Evolutionary conservation across 2,329 filamentous ascomycete genomes (phyloP), one percentile per base, ranked within the genome.

Genomic region (Diplodia intermedia): DNA sequence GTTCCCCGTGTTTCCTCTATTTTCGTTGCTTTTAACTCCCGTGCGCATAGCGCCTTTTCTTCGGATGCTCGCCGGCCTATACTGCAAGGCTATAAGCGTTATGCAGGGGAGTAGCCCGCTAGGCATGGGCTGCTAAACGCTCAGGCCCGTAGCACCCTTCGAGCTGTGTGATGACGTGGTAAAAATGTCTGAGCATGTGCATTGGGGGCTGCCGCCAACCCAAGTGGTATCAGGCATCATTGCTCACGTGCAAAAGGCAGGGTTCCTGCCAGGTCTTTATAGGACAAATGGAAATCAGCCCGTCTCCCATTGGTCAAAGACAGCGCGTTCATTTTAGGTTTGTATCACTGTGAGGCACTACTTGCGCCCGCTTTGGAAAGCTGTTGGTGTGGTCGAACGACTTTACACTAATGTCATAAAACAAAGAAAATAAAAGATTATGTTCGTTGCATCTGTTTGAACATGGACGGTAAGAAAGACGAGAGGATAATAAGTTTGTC

Each of bases 231-330:
- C 26, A 60, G 40, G 23, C 56, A 47, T 14, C 23, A 60, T 23
- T 31, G 43, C 55, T 26, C 38, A 57, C 55, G 20, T 15, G n/a
- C 55, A n/a, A 57, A 57, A 33, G 12, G 55, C n/a, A 57, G 33
- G 18, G 8, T 26, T 15, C 14, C 15, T 60, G 33, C n/a, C 33
- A 26, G 26, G 26, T 26, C 26, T 26, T 26, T 38, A 40, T 57
- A 40, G n/a, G 12, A 26, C 4, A n/a, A 8, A 33, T 47, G 26
- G 43, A 20, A 7, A 47, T 20, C 9, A 20, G n/a, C 18, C 18
- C 43, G 43, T 11, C 43, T 20, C 43, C 43, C 18, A 47, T 9
- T 18, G 43, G 2, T 14, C 8, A 20, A n/a, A 9, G 8, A 47
- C 4, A 47, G 20, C n/a, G 7, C 7, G 8, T 47, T 47, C 40